phyloP scores from a whole-genome alignment of 2,329 filamentous ascomycete species.

The Aureobasidium sp. region DNA sequence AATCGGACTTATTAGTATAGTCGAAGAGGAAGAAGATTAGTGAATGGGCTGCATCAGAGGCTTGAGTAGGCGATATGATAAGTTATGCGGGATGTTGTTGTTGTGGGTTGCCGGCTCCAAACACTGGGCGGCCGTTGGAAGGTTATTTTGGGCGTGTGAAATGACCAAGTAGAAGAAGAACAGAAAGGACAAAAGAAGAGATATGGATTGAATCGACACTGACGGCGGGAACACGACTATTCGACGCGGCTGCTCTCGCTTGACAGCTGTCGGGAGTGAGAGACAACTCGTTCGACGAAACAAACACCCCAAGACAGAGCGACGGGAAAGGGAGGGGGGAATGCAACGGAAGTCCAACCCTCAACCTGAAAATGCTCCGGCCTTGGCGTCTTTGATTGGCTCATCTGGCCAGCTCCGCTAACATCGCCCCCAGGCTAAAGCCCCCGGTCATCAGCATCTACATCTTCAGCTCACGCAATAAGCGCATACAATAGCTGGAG shows the following conservation, averaged over 20 bases:
- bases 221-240: background rate
- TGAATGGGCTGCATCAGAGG: slow-evolving; percentile 10
- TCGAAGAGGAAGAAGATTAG: background rate
- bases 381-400: background rate
- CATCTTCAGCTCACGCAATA: background rate
- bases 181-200: background rate
- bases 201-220: background rate
- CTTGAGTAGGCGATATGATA: background rate
- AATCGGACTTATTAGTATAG: slow-evolving; percentile 2
- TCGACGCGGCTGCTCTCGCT: background rate
- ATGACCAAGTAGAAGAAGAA: slow-evolving; percentile 1
- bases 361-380: background rate
- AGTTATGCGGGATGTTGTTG: slow-evolving; percentile 11
- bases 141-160: background rate
- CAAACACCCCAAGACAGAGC: background rate
- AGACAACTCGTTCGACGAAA: background rate
- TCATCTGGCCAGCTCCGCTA: background rate
- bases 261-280: background rate
- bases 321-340: background rate
- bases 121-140: slow-evolving; percentile 6
- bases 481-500: background rate
- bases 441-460: background rate
- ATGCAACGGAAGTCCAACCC: background rate
- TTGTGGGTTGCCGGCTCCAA: background rate
- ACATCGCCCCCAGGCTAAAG: background rate